Base-by-base conservation (phyloP, 148 eudicot species). In the Tetragonia tetragonoides region DNA sequence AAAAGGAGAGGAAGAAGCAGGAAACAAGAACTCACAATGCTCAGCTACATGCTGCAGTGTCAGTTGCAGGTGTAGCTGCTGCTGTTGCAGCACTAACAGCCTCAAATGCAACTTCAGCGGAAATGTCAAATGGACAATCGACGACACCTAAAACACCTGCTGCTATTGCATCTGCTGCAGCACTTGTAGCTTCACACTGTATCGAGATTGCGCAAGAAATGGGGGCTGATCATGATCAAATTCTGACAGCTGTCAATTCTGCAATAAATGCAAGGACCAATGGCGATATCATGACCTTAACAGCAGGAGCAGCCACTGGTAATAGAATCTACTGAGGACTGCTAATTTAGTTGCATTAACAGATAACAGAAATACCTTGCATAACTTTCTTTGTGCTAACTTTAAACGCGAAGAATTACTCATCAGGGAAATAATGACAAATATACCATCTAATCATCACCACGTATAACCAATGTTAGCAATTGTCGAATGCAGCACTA, bases 261-360 rank as follows among this genome's bases (percentile, higher is more conserved):
- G 97, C 98, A 38, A 85, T 92, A 20, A 92, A 80, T 68, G 94
- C 90, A 18, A 85, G 90, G 89, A 89, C 87, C 68, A 91, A 91
- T 68, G 97, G 98, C 0, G 98, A 95, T 83, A 85, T 95, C 75
- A 89, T 92, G 97, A 86, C 98, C 57, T 86, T 95, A 53, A 95
- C 98, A 34, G 98, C 98, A 72, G 98, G 91, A 72, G 98, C 98
- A 34, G 97, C 98, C 51, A 95, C 98, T 56, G 98, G 98, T 90
- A 87, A 56, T 18, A 65, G 42, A 21, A 66, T 74, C 62, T 53
- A 37, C 8, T 70, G 46, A 3, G 41, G 16, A 69, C 4, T 18
- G 54, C 37, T 49, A 49, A 20, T 15, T 7, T 5, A 28, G 23
- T 57, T 40, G 4, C 70, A 4, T 42, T 65, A 51, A 64, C 15